Conservation (phyloP, 148 eudicot species). For the Selenicereus undatus region DNA sequence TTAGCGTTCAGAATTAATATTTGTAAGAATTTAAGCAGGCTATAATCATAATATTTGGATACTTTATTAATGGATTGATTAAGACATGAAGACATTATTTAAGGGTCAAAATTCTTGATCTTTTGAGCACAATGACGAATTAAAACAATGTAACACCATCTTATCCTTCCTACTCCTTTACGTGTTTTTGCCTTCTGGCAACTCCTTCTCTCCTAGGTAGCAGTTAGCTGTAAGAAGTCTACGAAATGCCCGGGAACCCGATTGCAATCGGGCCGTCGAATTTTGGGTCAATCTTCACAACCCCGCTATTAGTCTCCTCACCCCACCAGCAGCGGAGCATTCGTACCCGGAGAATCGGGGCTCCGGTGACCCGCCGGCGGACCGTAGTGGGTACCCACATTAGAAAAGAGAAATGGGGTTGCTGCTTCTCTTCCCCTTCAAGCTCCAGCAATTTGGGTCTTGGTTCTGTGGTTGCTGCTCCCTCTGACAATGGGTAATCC, state of each 20-base stretch:
- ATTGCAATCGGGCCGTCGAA: constrained; percentile 10
- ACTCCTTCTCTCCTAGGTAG: too few relatives aligned
- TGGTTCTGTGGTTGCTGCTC: neutral
- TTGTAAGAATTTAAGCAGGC: too few relatives aligned
- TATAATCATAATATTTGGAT: too few relatives aligned
- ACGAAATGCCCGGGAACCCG: constrained; percentile 20
- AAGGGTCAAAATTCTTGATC: too few relatives aligned
- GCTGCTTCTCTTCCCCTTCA: constrained; percentile 12
- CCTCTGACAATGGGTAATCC: constrained; percentile 10
- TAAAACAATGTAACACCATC: too few relatives aligned
- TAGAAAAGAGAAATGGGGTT: constrained; percentile 16
- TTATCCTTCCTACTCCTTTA: too few relatives aligned
- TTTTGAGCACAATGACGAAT: too few relatives aligned
- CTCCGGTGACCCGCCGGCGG: constrained; percentile 15
- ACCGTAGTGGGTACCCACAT: neutral
- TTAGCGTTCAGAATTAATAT: too few relatives aligned
- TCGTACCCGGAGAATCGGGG: constrained; percentile 11
- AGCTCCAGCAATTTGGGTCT: constrained; percentile 3
- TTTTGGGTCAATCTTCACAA: neutral
- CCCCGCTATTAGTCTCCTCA: neutral
- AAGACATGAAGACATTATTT: too few relatives aligned
- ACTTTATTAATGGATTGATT: too few relatives aligned
- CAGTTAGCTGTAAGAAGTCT: neutral
- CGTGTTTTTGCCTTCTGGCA: too few relatives aligned
- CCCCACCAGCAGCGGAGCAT: constrained; percentile 3